Evolutionary conservation across 2,329 filamentous ascomycete genomes (phyloP).

Genomic region (Cyphellophora europaea): DNA sequence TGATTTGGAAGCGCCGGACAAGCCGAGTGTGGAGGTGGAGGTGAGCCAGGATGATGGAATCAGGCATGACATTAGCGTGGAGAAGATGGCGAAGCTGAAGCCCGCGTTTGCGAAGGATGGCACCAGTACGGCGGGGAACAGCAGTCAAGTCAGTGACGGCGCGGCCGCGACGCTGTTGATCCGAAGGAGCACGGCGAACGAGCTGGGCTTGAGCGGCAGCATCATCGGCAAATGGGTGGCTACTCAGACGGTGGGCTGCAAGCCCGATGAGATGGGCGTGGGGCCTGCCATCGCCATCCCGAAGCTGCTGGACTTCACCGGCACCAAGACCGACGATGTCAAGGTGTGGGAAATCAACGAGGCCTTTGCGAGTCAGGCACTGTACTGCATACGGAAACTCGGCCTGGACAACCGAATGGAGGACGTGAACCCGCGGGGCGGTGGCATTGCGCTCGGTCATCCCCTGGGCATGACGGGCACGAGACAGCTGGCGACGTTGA

Average conservation of each 20-base stretch:
- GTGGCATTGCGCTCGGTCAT: constrained; percentile 89
- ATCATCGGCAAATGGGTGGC: constrained; percentile 80
- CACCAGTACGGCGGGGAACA: constrained; percentile 75
- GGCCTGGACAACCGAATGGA: constrained; percentile 44
- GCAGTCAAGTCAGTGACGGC: constrained; percentile 76
- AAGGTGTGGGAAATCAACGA: constrained; percentile 92
- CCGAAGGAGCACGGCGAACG: constrained; percentile 67
- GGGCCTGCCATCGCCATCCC: constrained; percentile 82
- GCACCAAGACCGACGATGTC: constrained; percentile 59
- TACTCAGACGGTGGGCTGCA: constrained; percentile 65
- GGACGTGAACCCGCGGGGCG: constrained; percentile 83
- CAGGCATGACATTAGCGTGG: constrained; percentile 54
- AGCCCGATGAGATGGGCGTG: constrained; percentile 88
- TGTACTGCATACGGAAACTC: constrained; percentile 60
- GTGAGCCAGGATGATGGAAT: constrained; percentile 79
- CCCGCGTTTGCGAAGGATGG: constrained; percentile 73
- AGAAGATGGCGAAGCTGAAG: constrained; percentile 70
- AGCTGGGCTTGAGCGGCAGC: constrained; percentile 56
- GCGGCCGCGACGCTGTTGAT: constrained; percentile 78
- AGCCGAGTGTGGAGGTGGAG: constrained; percentile 49
- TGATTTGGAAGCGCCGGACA: constrained; percentile 53
- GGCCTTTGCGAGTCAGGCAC: constrained; percentile 55
- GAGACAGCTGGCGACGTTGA: constrained; percentile 65
- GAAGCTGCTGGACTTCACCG: constrained; percentile 61
- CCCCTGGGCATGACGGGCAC: constrained; percentile 83